Percentiles rank a stretch among this genome's conserved stretches.
Evolutionary conservation across 345 rosid species (phyloP).

Genomic region (Acer campestre): DNA sequence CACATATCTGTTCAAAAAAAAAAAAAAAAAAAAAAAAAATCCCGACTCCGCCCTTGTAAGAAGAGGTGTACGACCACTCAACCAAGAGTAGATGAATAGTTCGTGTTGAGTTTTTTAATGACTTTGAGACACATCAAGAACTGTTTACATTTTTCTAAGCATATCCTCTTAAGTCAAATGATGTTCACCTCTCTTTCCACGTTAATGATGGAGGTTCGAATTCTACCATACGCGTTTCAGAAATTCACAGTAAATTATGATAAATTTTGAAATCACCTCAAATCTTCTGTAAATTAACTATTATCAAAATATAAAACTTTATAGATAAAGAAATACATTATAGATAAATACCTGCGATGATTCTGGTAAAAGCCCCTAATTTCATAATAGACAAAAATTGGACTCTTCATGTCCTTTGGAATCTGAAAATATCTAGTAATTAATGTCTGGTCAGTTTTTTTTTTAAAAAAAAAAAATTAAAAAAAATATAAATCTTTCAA

Average conservation of each 20-base stretch:
- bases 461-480: background rate
- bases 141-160: too few species aligned
- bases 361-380: constrained; percentile 75
- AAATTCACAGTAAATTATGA: too few species aligned
- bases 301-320: background rate
- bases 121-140: background rate
- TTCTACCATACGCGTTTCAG: too few species aligned
- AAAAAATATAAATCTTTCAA: too few species aligned
- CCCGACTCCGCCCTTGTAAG: too few species aligned
- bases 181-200: too few species aligned
- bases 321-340: background rate
- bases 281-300: too few species aligned
- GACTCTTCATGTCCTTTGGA: constrained; percentile 60
- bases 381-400: constrained; percentile 66
- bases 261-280: too few species aligned
- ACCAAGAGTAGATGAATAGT: background rate
- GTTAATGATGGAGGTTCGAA: too few species aligned
- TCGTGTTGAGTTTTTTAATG: background rate
- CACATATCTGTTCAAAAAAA: constrained; percentile 46
- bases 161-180: too few species aligned
- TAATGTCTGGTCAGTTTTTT: background rate
- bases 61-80: background rate
- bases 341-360: constrained; percentile 59
- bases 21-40: too few species aligned
- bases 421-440: constrained; percentile 40